A percentile compares a stretch with the other conserved stretches of the same genome.
Evolutionary conservation across 2,329 filamentous ascomycete genomes (phyloP).

Genomic region (Colletotrichum tanaceti): DNA sequence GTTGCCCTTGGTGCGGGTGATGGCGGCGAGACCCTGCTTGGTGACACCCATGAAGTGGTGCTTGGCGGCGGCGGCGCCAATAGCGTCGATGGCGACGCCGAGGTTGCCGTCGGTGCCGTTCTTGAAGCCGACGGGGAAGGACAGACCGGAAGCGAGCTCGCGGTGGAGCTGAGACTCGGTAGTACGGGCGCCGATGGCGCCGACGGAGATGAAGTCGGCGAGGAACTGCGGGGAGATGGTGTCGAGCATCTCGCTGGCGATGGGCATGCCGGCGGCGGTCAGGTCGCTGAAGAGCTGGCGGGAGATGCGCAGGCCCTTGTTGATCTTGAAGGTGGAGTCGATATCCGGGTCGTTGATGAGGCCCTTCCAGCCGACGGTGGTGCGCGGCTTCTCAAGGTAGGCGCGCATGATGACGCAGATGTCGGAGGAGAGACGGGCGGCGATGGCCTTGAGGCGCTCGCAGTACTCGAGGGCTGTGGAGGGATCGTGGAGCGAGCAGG

Average conservation of each 20-base stretch:
- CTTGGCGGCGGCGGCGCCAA: constrained; percentile 83
- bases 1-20: constrained; percentile 92
- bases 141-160: constrained; percentile 92
- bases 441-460: constrained; percentile 77
- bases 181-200: constrained; percentile 94
- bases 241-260: constrained; percentile 98
- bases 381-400: constrained; percentile 98
- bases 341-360: constrained; percentile 99
- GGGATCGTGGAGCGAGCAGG: constrained; percentile 98
- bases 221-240: constrained; percentile 99
- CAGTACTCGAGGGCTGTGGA: constrained; percentile 89
- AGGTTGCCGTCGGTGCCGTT: constrained; percentile 97
- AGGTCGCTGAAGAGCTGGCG: constrained; percentile 93
- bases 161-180: constrained; percentile 97
- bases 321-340: constrained; percentile 97
- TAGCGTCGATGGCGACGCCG: constrained; percentile 93
- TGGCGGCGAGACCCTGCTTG: constrained; percentile 95
- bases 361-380: constrained; percentile 98
- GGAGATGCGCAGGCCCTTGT: constrained; percentile 95
- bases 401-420: constrained; percentile 96
- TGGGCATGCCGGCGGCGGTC: constrained; percentile 88
- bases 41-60: constrained; percentile 99
- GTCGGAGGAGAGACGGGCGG: constrained; percentile 83
- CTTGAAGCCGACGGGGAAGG: constrained; percentile 99
- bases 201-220: constrained; percentile 93